Conservation (phyloP, 225 moss, liverwort and hornwort genomes). For the Bryoerythrophyllum caledonicum region DNA sequence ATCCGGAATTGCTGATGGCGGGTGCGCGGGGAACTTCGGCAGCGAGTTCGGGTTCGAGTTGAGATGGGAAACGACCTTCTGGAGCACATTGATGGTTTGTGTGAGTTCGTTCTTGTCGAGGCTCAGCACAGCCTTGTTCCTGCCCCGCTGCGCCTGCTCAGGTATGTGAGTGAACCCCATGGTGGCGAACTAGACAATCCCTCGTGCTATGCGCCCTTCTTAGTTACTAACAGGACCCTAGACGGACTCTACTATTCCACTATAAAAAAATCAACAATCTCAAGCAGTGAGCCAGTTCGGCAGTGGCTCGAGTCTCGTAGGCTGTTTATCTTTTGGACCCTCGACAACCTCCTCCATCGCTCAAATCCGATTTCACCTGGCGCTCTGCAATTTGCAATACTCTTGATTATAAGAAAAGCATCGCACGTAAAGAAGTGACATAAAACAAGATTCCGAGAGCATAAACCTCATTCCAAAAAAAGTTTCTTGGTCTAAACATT, state of each 20-base stretch:
- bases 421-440: background rate
- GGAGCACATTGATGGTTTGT: conserved; percentile 48
- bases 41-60: conserved; percentile 36
- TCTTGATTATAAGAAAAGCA: background rate
- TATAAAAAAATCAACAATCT: background rate
- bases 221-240: background rate
- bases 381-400: conserved; percentile 27
- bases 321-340: conserved; percentile 18
- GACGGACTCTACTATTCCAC: background rate
- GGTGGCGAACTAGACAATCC: conserved; percentile 6
- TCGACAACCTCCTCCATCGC: conserved; percentile 39
- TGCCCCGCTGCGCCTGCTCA: conserved; percentile 56
- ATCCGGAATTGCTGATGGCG: conserved; percentile 31
- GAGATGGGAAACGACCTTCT: conserved; percentile 44
- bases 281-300: conserved; percentile 7
- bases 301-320: conserved; percentile 13
- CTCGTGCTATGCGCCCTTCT: background rate
- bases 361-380: conserved; percentile 6
- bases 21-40: conserved; percentile 39
- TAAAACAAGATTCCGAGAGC: background rate
- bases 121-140: conserved; percentile 40
- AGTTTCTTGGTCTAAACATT: background rate
- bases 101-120: conserved; percentile 54
- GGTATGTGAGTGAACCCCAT: conserved; percentile 65
- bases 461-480: background rate